phyloP scores from a whole-genome alignment of 2,329 filamentous ascomycete species.

The Sclerotinia trifoliorum region DNA sequence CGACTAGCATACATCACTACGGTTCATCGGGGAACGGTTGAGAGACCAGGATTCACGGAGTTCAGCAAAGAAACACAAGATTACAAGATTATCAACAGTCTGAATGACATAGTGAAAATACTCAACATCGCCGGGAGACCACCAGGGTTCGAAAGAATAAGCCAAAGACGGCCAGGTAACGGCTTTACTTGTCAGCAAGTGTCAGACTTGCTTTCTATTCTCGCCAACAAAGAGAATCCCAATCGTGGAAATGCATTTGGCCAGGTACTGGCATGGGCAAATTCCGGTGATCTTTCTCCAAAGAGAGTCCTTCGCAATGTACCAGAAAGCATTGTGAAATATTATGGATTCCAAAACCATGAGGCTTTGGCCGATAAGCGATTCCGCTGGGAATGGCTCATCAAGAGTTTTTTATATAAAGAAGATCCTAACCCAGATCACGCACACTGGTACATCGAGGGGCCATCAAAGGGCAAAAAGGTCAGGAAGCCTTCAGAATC shows the following conservation, averaged over 20 bases:
- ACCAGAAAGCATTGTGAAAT: not conserved
- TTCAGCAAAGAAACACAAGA: no score
- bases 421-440: not conserved
- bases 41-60: not conserved
- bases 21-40: not conserved
- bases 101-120: not conserved
- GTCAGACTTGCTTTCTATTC: not conserved
- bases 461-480: no score
- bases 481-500: not conserved
- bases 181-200: not conserved
- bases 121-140: not conserved
- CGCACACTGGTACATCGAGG: no score
- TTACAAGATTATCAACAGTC: no score
- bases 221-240: not conserved
- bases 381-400: not conserved
- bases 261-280: not conserved
- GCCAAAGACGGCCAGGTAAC: not conserved
- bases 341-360: not conserved
- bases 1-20: constrained; percentile 6
- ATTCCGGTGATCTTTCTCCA: not conserved
- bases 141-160: not conserved
- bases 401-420: not conserved
- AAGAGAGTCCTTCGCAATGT: not conserved
- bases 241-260: not conserved
- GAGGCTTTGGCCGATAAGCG: not conserved